phyloP scores from a whole-genome alignment of 2,329 filamentous ascomycete genomes.

The Colletotrichum musae region DNA sequence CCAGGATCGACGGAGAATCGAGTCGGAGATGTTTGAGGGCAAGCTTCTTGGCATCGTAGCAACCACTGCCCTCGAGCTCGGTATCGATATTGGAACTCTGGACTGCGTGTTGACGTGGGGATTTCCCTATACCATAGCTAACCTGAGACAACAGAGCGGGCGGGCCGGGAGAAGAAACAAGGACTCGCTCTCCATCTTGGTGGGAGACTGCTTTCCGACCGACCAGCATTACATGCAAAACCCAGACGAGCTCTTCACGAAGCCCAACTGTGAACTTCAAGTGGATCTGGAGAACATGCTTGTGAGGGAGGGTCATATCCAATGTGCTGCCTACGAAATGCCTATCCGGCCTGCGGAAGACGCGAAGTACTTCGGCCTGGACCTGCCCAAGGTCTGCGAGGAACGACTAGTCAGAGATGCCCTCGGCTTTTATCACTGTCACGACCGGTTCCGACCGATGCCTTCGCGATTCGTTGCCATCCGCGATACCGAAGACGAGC shows the following conservation, averaged over 20 bases:
- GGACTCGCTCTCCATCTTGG: conserved; percentile 90
- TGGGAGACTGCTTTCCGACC: conserved; percentile 90
- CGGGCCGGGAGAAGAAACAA: conserved; percentile 92
- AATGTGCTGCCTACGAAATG: conserved; percentile 96
- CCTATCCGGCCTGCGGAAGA: conserved; percentile 87
- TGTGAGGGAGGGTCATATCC: conserved; percentile 92
- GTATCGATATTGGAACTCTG: conserved; percentile 93
- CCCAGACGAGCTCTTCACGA: conserved; percentile 92
- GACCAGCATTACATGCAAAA: conserved; percentile 99
- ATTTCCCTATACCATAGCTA: conserved; percentile 96
- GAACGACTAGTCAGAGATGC: conserved; percentile 82
- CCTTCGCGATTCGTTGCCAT: conserved; percentile 90
- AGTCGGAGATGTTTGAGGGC: conserved; percentile 97
- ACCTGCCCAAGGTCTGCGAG: conserved; percentile 78
- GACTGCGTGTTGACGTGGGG: conserved; percentile 95
- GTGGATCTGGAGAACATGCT: conserved; percentile 94
- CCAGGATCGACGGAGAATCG: conserved; percentile 89
- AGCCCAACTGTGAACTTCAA: conserved; percentile 89
- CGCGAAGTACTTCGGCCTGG: conserved; percentile 81
- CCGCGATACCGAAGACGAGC: conserved; percentile 88
- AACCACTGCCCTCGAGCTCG: conserved; percentile 92
- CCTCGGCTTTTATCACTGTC: conserved; percentile 89
- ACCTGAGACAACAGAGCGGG: conserved; percentile 93
- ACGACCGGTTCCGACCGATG: conserved; percentile 87
- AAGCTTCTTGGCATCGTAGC: conserved; percentile 94